These are phyloP conservation scores for Mortierella sp. DNA, from an alignment of 371 early-diverging fungal species.

Conservation along the genomic window DNA sequence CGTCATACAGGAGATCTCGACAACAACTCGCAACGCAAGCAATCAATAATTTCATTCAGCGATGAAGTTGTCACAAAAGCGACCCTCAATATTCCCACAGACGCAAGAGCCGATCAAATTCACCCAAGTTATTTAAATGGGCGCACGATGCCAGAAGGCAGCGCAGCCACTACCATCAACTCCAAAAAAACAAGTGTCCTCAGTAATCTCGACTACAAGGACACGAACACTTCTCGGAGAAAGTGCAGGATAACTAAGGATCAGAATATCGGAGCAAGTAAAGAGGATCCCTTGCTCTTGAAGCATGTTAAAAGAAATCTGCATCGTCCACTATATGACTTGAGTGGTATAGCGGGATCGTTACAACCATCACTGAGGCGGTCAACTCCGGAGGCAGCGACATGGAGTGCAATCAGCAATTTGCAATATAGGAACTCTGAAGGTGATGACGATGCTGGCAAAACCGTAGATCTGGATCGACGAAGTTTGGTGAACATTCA, in stretches of 20 bases:
- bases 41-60: neutral
- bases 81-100: neutral
- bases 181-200: neutral
- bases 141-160: too few species aligned
- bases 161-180: neutral
- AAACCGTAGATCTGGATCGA: constrained; percentile 3
- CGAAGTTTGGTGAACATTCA: constrained; percentile 34
- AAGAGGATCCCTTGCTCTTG: too few species aligned
- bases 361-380: too few species aligned
- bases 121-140: neutral
- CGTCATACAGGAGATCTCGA: neutral
- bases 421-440: neutral
- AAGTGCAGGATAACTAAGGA: too few species aligned
- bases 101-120: neutral
- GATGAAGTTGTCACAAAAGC: neutral
- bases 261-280: too few species aligned
- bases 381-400: too few species aligned
- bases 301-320: too few species aligned
- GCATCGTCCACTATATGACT: neutral
- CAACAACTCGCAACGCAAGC: neutral
- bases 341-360: neutral
- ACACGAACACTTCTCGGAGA: neutral
- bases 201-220: neutral
- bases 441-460: neutral
- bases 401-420: neutral